phyloP scores from a whole-genome alignment of 1,284 basidiomycete species.

The Boletellus deceptivus region DNA sequence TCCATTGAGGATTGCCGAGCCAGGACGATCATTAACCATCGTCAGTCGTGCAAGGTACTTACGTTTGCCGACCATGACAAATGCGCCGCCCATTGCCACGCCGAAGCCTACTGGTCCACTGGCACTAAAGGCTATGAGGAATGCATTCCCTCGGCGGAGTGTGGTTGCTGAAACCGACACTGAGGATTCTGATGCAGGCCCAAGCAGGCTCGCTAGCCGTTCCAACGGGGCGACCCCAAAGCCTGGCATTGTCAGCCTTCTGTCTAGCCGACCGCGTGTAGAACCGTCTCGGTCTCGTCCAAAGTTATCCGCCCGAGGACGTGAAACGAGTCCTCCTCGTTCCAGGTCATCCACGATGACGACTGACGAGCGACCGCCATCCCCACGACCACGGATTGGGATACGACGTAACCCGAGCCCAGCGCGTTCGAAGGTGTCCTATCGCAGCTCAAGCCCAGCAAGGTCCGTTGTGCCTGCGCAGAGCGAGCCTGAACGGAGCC shows the following conservation, averaged over 20 bases:
- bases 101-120: constrained; percentile 22
- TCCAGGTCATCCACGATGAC: constrained; percentile 33
- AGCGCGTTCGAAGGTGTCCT: constrained; percentile 28
- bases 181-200: constrained; percentile 27
- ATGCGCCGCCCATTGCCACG: constrained; percentile 24
- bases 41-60: constrained; percentile 64
- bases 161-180: constrained; percentile 32
- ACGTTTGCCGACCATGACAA: constrained; percentile 55
- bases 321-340: constrained; percentile 40
- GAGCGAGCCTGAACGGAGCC: constrained; percentile 41
- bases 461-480: constrained; percentile 25
- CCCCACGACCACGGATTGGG: constrained; percentile 26
- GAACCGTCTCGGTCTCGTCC: constrained; percentile 31
- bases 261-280: constrained; percentile 38
- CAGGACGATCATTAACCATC: constrained; percentile 20
- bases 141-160: constrained; percentile 32
- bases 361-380: constrained; percentile 32
- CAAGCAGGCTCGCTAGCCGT: constrained; percentile 26
- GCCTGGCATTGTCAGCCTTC: constrained; percentile 40
- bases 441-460: constrained; percentile 32
- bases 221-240: constrained; percentile 26
- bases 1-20: constrained; percentile 8
- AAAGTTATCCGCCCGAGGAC: constrained; percentile 32
- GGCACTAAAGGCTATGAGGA: constrained; percentile 24
- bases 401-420: constrained; percentile 30